phyloP scores from a whole-genome alignment of 768 basidiomycete species.

The Suillus bovinus region DNA sequence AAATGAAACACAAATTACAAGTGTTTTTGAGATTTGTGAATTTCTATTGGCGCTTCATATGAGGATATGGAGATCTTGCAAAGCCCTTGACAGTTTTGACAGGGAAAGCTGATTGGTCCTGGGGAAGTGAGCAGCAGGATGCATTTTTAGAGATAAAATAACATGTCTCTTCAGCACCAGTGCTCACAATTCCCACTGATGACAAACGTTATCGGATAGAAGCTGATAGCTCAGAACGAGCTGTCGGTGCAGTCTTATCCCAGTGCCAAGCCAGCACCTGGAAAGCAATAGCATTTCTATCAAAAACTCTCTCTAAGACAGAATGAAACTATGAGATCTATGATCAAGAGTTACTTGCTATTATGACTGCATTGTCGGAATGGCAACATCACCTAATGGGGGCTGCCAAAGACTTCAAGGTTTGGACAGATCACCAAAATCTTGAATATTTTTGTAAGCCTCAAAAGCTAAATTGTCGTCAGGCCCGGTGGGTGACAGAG shows the following conservation, averaged over 20 bases:
- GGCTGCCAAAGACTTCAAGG: neutral
- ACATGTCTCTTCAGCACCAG: slow-evolving; percentile 24
- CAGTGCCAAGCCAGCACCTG: slow-evolving; percentile 25
- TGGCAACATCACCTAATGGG: slow-evolving; percentile 26
- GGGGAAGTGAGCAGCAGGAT: slow-evolving; percentile 21
- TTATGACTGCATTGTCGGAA: slow-evolving; percentile 38
- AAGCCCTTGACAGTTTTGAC: slow-evolving; percentile 30
- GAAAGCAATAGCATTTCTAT: slow-evolving; percentile 42
- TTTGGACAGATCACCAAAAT: slow-evolving; percentile 27
- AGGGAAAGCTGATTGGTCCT: slow-evolving; percentile 28
- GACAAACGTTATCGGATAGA: slow-evolving; percentile 24
- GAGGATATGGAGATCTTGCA: slow-evolving; percentile 29
- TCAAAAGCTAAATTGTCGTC: slow-evolving; percentile 39
- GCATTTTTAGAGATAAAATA: slow-evolving; percentile 32
- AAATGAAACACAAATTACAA: slow-evolving; percentile 34
- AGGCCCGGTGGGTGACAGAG: slow-evolving; percentile 42
- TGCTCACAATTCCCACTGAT: slow-evolving; percentile 21
- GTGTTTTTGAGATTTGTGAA: slow-evolving; percentile 44
- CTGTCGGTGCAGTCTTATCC: slow-evolving; percentile 33
- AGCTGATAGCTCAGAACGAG: slow-evolving; percentile 33
- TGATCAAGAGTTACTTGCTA: slow-evolving; percentile 50
- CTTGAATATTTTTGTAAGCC: slow-evolving; percentile 43
- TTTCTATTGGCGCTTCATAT: slow-evolving; percentile 38
- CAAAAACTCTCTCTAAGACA: slow-evolving; percentile 28
- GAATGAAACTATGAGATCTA: slow-evolving; percentile 48